Conservation (phyloP, 306 rosid genomes). For the Quercus alba region DNA sequence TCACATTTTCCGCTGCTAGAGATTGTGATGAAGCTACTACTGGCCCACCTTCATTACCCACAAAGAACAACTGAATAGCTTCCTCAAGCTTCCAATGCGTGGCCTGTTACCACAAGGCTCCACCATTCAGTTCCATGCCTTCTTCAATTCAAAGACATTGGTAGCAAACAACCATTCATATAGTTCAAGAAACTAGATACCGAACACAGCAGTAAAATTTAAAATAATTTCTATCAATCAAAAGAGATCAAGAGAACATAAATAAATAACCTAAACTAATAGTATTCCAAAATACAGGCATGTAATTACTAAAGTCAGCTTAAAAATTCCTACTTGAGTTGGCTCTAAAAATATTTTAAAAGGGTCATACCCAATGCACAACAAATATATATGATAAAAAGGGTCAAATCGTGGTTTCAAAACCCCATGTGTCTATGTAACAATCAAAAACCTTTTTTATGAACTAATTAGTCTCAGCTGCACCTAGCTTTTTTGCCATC, state of each 20-base stretch:
- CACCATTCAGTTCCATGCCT: background rate
- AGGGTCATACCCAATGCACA: too few species aligned
- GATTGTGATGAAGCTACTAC: constrained; percentile 24
- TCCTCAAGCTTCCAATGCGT: constrained; percentile 96
- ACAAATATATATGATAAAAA: too few species aligned
- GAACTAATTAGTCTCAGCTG: too few species aligned
- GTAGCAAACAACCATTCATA: too few species aligned
- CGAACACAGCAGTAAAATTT: background rate
- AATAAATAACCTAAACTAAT: background rate
- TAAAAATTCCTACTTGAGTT: too few species aligned
- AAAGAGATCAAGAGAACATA: background rate
- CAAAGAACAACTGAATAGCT: constrained; percentile 81
- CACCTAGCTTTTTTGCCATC: too few species aligned
- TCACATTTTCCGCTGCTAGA: constrained; percentile 43
- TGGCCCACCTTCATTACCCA: constrained; percentile 65
- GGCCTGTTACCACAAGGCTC: constrained; percentile 52
- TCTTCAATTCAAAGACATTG: too few species aligned
- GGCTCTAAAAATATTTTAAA: too few species aligned
- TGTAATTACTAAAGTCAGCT: background rate
- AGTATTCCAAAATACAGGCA: background rate
- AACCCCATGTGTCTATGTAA: too few species aligned
- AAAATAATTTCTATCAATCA: background rate
- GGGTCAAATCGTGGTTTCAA: too few species aligned
- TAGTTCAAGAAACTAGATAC: background rate
- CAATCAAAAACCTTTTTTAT: too few species aligned